A percentile compares a stretch with the other conserved stretches of the same genome.
Conservation (phyloP, 257 asterid species). For the Catharanthus roseus region DNA sequence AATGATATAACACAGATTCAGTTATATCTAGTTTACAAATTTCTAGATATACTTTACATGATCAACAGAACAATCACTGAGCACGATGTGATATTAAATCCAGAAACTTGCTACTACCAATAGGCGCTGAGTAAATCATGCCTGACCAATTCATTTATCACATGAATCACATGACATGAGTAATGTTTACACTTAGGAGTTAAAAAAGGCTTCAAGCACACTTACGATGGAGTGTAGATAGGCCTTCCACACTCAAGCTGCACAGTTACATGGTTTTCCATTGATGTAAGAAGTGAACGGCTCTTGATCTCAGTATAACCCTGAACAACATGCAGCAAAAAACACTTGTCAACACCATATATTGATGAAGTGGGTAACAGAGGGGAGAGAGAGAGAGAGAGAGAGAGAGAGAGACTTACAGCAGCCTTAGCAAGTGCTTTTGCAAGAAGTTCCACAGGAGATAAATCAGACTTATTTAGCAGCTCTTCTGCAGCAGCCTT, state of each 20-base stretch:
- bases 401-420: conserved; percentile 39
- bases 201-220: conserved; percentile 22
- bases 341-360: conserved; percentile 11
- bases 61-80: neutral
- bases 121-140: neutral
- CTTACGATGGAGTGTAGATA: conserved; percentile 73
- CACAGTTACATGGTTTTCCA: conserved; percentile 83
- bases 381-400: neutral
- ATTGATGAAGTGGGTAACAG: neutral
- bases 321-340: conserved; percentile 33
- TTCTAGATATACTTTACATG: neutral
- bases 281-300: conserved; percentile 78
- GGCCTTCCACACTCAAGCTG: conserved; percentile 74
- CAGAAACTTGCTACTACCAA: neutral
- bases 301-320: conserved; percentile 86
- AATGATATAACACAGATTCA: too few relatives aligned
- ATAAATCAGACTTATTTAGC: conserved; percentile 47
- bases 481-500: conserved; percentile 90
- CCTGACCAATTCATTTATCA: neutral
- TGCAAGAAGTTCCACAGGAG: conserved; percentile 79
- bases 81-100: neutral
- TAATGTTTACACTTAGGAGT: neutral
- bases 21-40: too few relatives aligned
- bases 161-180: neutral
- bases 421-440: conserved; percentile 96